Percentiles rank a stretch among this genome's conserved stretches.
These are phyloP conservation scores for Tuber microsphaerosporum DNA, from an alignment of 495 filamentous ascomycete species.

Conservation along the genomic window DNA sequence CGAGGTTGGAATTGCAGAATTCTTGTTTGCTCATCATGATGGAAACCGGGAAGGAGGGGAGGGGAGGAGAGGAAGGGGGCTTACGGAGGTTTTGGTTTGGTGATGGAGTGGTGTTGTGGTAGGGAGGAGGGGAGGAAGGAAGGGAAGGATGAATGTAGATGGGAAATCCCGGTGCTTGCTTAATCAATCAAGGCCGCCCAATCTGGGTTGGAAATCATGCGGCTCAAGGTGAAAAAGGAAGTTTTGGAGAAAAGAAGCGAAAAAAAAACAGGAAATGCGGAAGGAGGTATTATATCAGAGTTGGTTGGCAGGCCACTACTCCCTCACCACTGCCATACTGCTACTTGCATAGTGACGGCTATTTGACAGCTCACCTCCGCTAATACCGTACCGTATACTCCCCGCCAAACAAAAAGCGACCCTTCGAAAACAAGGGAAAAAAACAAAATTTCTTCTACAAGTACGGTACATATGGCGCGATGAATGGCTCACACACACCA, in stretches of 20 bases:
- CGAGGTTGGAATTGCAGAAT: slow-evolving; percentile 4
- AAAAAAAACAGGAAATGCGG: background rate
- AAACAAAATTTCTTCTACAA: background rate
- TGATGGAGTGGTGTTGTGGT: background rate
- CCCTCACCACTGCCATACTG: background rate
- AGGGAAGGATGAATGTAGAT: background rate
- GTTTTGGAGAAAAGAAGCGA: no score
- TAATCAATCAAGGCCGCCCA: background rate
- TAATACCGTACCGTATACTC: background rate
- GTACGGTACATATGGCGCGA: background rate
- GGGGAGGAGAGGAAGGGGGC: background rate
- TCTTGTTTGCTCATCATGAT: slow-evolving; percentile 3
- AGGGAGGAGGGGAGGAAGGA: background rate
- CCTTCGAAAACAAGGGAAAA: background rate
- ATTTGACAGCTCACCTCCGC: slow-evolving; percentile 2
- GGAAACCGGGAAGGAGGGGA: background rate
- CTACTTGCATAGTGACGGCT: background rate
- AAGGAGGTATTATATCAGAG: background rate
- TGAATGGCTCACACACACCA: slow-evolving; percentile 1
- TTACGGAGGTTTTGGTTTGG: background rate
- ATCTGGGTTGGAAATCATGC: background rate
- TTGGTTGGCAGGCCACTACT: background rate
- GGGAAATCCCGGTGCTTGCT: background rate
- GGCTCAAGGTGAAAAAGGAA: background rate
- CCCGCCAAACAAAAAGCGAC: background rate